These are phyloP conservation scores for Lecanoromycetidae sp. DNA, from an alignment of 2,329 filamentous ascomycete species.

Conservation along the genomic window DNA sequence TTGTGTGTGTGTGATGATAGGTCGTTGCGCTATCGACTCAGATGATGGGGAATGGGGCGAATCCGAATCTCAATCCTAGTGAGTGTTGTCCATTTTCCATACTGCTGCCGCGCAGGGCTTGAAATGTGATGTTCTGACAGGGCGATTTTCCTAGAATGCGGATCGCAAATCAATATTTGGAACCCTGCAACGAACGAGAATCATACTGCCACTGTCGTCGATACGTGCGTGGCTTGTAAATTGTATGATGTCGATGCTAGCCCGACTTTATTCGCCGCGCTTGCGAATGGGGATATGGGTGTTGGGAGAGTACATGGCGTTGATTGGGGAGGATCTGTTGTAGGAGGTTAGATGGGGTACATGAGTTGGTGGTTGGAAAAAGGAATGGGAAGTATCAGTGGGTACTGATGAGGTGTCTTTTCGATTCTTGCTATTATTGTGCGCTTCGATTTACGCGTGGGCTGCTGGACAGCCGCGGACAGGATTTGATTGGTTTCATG, in stretches of 20 bases:
- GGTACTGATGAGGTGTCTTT: background rate
- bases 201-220: background rate
- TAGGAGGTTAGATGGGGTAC: background rate
- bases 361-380: background rate
- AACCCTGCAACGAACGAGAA: background rate
- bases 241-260: background rate
- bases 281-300: background rate
- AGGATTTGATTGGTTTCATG: too few relatives aligned
- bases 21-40: background rate
- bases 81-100: too few relatives aligned
- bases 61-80: background rate
- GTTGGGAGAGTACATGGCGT: background rate
- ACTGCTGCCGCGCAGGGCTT: too few relatives aligned
- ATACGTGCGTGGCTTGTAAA: background rate
- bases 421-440: background rate
- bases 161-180: background rate
- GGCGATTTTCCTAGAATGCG: too few relatives aligned
- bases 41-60: background rate
- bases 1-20: too few relatives aligned
- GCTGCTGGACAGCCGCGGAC: too few relatives aligned
- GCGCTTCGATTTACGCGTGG: background rate
- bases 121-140: too few relatives aligned
- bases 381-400: background rate
- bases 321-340: background rate
- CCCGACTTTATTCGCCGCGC: background rate